Evolutionary conservation across 1,284 basidiomycete species (phyloP).

Genomic region (Paramarasmius palmivorus): DNA sequence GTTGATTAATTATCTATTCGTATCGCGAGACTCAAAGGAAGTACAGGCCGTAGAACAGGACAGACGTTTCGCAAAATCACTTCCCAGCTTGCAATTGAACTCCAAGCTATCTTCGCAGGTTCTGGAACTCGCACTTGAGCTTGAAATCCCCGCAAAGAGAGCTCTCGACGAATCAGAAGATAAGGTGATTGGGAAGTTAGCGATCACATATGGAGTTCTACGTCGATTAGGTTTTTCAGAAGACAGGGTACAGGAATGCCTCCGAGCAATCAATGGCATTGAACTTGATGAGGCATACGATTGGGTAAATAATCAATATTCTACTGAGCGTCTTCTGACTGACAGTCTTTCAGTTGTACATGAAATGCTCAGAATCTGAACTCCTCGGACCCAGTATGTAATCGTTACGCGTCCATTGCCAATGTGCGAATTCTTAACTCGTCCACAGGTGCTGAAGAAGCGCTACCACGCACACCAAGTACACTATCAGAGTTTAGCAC

Average conservation of each 20-base stretch:
- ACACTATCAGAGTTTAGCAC: conserved; percentile 17
- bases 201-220: conserved; percentile 83
- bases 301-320: conserved; percentile 63
- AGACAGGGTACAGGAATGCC: conserved; percentile 68
- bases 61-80: conserved; percentile 68
- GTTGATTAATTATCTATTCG: conserved; percentile 6
- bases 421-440: neutral
- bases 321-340: conserved; percentile 13
- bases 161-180: conserved; percentile 60
- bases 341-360: conserved; percentile 57
- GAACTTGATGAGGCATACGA: conserved; percentile 92
- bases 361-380: conserved; percentile 70
- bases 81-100: conserved; percentile 71
- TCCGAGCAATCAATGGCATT: conserved; percentile 61
- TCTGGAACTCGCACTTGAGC: conserved; percentile 49
- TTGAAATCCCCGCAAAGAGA: conserved; percentile 35
- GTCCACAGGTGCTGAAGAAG: conserved; percentile 12
- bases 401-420: neutral
- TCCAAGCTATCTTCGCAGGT: conserved; percentile 58
- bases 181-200: conserved; percentile 72
- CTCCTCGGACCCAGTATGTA: neutral
- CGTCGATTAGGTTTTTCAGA: conserved; percentile 82
- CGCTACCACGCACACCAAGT: conserved; percentile 28
- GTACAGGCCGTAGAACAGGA: conserved; percentile 82
- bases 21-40: neutral